phyloP scores from a whole-genome alignment of 2,329 filamentous ascomycete genomes.

The Alternaria arborescens region DNA sequence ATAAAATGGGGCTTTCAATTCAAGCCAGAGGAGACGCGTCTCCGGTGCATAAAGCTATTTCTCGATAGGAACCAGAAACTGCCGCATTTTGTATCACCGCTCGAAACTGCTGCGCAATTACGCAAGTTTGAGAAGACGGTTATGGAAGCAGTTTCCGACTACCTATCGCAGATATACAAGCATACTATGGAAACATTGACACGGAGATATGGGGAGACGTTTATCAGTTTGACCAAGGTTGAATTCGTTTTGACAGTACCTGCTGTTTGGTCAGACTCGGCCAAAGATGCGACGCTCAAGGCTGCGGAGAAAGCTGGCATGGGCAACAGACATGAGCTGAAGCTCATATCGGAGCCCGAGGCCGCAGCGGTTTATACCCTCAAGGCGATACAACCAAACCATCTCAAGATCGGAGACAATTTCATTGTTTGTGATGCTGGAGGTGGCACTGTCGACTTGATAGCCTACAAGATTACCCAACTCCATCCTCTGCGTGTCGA shows the following conservation, averaged over 20 bases:
- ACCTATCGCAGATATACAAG: slow-evolving; percentile 76
- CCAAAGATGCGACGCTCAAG: slow-evolving; percentile 82
- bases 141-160: slow-evolving; percentile 80
- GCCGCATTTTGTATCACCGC: slow-evolving; percentile 79
- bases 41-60: slow-evolving; percentile 85
- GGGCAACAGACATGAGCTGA: slow-evolving; percentile 73
- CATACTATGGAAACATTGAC: slow-evolving; percentile 83
- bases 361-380: slow-evolving; percentile 82
- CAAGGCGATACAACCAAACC: slow-evolving; percentile 79
- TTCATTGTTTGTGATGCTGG: slow-evolving; percentile 67
- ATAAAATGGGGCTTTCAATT: slow-evolving; percentile 85
- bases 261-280: slow-evolving; percentile 84
- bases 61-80: slow-evolving; percentile 82
- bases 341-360: slow-evolving; percentile 81
- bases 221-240: slow-evolving; percentile 78
- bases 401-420: slow-evolving; percentile 71
- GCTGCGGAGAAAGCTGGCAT: slow-evolving; percentile 82
- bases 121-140: slow-evolving; percentile 78
- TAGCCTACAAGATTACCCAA: slow-evolving; percentile 82
- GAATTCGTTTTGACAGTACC: slow-evolving; percentile 80
- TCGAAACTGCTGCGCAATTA: slow-evolving; percentile 80
- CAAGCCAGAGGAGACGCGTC: slow-evolving; percentile 76
- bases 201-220: slow-evolving; percentile 77
- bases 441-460: slow-evolving; percentile 48
- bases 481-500: slow-evolving; percentile 76